Percentiles rank a stretch among this genome's conserved stretches.
These are phyloP conservation scores for Leonotis leonurus DNA, from an alignment of 257 asterid genomes.

Conservation along the genomic window DNA sequence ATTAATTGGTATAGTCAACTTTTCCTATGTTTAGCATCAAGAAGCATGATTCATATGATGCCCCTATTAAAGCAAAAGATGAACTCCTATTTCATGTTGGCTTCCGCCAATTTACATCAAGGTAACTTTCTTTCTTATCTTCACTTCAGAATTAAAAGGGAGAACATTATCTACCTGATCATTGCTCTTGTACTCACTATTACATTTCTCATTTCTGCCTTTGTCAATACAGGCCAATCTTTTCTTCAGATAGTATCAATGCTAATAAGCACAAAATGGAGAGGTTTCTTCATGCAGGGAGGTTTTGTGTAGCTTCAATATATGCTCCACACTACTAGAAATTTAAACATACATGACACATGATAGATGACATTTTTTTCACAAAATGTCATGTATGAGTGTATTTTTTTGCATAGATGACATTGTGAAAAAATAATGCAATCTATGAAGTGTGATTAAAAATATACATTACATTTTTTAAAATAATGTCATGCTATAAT, in stretches of 20 bases:
- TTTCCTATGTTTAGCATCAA: constrained; percentile 43
- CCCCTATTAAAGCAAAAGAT: constrained; percentile 93
- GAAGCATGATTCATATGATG: constrained; percentile 72
- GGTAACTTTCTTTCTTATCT: constrained; percentile 30
- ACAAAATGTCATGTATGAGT: too few relatives aligned
- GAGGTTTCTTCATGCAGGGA: constrained; percentile 92
- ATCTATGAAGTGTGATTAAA: too few relatives aligned
- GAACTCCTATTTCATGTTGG: constrained; percentile 91
- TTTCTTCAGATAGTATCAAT: constrained; percentile 66
- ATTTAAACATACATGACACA: too few relatives aligned
- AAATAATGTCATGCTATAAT: too few relatives aligned
- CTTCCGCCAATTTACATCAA: constrained; percentile 75
- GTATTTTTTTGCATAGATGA: too few relatives aligned
- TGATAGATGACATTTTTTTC: too few relatives aligned
- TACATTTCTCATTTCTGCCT: constrained; percentile 1
- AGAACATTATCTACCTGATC: not conserved
- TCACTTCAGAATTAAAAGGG: not conserved
- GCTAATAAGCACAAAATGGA: constrained; percentile 93
- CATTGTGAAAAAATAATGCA: too few relatives aligned
- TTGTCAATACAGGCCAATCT: constrained; percentile 63
- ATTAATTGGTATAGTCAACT: constrained; percentile 9
- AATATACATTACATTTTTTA: too few relatives aligned
- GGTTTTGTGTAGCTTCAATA: constrained; percentile 76
- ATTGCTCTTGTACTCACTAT: not conserved
- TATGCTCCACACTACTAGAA: constrained; percentile 88